Conservation (phyloP, 768 basidiomycete genomes). For the Stropharia rugosoannulata region DNA sequence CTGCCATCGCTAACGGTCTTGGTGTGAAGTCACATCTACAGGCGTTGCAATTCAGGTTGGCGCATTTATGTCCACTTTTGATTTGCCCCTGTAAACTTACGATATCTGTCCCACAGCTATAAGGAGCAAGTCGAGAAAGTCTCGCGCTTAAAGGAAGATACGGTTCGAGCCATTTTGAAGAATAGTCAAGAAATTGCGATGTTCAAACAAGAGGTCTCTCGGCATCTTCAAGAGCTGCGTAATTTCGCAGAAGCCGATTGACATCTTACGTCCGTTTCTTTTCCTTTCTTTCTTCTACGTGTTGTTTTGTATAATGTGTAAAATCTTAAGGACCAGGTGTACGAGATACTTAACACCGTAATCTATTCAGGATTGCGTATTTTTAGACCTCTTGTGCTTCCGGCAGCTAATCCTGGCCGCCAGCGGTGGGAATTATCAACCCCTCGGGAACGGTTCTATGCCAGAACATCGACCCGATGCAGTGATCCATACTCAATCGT, state of each 20-base stretch:
- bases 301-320: slow-evolving; percentile 7
- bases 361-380: slow-evolving; percentile 1
- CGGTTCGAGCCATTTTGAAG: slow-evolving; percentile 78
- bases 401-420: slow-evolving; percentile 11
- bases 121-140: slow-evolving; percentile 79
- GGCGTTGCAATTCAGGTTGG: slow-evolving; percentile 67
- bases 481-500: slow-evolving; percentile 3
- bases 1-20: slow-evolving; percentile 78
- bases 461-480: slow-evolving; percentile 1
- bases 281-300: slow-evolving; percentile 4
- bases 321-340: not conserved
- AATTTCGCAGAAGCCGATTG: slow-evolving; percentile 56
- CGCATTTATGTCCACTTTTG: slow-evolving; percentile 3
- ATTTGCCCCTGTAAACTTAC: slow-evolving; percentile 1
- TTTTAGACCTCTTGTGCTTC: not conserved
- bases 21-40: slow-evolving; percentile 79
- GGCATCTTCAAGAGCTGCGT: slow-evolving; percentile 64
- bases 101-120: slow-evolving; percentile 45
- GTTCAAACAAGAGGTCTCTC: slow-evolving; percentile 79
- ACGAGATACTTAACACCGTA: not conserved
- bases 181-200: slow-evolving; percentile 81
- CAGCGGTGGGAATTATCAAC: slow-evolving; percentile 9
- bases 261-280: slow-evolving; percentile 12
- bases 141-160: slow-evolving; percentile 73
- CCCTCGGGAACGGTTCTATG: slow-evolving; percentile 1